phyloP scores from a whole-genome alignment of 331 rosid species.

The Cydonia oblonga region DNA sequence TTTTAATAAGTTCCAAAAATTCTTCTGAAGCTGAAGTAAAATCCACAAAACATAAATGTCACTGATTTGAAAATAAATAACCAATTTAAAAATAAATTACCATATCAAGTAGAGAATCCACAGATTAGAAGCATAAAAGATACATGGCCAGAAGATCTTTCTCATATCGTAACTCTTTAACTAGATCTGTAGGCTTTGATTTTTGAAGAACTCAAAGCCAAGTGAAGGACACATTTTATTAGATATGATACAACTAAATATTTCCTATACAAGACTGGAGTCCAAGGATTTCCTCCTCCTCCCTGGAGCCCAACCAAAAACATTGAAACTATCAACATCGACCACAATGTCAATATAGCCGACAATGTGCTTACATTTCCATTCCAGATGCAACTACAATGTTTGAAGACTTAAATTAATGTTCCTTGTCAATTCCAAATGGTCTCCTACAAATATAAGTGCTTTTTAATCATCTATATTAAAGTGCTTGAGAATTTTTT shows the following conservation, averaged over 20 bases:
- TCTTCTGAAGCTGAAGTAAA: conserved; percentile 84
- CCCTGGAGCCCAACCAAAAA: neutral
- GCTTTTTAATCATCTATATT: neutral
- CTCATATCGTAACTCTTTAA: neutral
- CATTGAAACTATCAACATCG: neutral
- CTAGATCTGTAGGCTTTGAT: neutral
- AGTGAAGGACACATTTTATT: neutral
- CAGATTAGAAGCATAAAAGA: neutral
- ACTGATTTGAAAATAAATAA: neutral
- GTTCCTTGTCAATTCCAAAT: neutral
- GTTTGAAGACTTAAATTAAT: neutral
- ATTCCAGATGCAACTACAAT: neutral
- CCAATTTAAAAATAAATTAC: neutral
- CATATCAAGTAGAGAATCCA: neutral
- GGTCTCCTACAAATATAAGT: neutral
- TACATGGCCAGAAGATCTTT: neutral
- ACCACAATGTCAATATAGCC: neutral
- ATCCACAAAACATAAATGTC: conserved; percentile 14
- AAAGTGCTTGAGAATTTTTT: neutral
- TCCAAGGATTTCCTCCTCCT: neutral
- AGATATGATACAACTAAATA: neutral
- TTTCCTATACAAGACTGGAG: neutral
- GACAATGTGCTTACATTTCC: neutral
- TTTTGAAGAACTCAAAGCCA: neutral
- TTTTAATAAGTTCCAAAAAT: conserved; percentile 85